Percentiles rank a stretch among this genome's conserved stretches.
These are phyloP conservation scores for Apiotrichum sp. DNA, from an alignment of 1,284 basidiomycete genomes.

Conservation along the genomic window DNA sequence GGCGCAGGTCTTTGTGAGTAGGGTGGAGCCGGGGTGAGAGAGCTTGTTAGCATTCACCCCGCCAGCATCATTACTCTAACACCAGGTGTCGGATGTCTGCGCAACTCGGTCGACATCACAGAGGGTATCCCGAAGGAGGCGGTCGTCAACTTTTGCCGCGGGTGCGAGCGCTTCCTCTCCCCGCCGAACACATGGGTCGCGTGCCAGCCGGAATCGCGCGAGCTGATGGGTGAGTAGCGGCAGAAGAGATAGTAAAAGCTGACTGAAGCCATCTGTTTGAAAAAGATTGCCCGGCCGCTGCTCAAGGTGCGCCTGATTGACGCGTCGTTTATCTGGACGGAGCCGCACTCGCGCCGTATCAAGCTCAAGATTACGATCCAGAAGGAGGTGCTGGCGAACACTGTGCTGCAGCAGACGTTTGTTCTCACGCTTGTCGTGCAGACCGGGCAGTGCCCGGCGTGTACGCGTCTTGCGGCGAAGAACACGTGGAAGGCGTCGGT, in stretches of 20 bases:
- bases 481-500: conserved; percentile 98
- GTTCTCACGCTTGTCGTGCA: conserved; percentile 95
- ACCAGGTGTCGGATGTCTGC: conserved; percentile 49
- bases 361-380: conserved; percentile 94
- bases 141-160: conserved; percentile 86
- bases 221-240: conserved; percentile 59
- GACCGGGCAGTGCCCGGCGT: conserved; percentile 92
- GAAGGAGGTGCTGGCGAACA: conserved; percentile 94
- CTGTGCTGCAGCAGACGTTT: conserved; percentile 94
- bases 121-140: conserved; percentile 98
- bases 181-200: conserved; percentile 84
- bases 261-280: conserved; percentile 66
- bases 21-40: conserved; percentile 38
- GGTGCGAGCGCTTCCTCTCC: conserved; percentile 91
- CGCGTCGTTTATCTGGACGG: conserved; percentile 98
- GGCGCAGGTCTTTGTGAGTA: conserved; percentile 80
- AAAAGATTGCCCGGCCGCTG: conserved; percentile 82
- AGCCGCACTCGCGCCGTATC: conserved; percentile 91
- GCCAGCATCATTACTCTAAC: conserved; percentile 38
- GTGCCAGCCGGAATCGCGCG: conserved; percentile 83
- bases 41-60: no score
- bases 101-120: conserved; percentile 81
- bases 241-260: conserved; percentile 29
- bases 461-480: conserved; percentile 88
- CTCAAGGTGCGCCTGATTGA: conserved; percentile 93